phyloP scores from a whole-genome alignment of 1,139 yeast genomes.

The Taphrina pruni region DNA sequence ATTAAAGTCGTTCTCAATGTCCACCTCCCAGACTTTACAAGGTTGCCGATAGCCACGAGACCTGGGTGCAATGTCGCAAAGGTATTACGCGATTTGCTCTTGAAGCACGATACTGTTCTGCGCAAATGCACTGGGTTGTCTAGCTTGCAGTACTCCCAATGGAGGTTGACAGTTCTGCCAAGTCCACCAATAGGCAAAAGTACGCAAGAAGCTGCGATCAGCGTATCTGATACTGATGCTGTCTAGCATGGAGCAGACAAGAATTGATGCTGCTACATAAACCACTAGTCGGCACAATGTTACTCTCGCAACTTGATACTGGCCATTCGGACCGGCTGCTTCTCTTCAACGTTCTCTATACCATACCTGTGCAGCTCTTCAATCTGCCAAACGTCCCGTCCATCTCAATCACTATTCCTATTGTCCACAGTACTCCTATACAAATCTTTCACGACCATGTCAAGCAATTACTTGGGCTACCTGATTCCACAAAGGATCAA shows the following conservation, averaged over 20 bases:
- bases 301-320: not conserved
- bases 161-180: constrained; percentile 26
- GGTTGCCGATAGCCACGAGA: not conserved
- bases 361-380: constrained; percentile 14
- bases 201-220: not conserved
- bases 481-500: not conserved
- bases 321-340: not conserved
- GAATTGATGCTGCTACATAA: constrained; percentile 19
- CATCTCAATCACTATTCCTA: constrained; percentile 13
- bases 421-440: constrained; percentile 4
- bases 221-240: not conserved
- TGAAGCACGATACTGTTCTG: constrained; percentile 6
- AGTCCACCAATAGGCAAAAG: not conserved
- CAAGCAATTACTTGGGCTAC: not conserved
- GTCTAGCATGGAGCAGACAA: constrained; percentile 21
- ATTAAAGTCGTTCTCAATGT: not conserved
- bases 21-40: constrained; percentile 1
- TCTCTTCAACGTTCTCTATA: constrained; percentile 28
- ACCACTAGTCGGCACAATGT: constrained; percentile 16
- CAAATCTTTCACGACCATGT: not conserved
- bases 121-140: constrained; percentile 9
- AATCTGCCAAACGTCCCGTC: constrained; percentile 22
- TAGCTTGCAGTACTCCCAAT: constrained; percentile 9
- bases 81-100: constrained; percentile 9
- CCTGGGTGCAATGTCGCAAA: not conserved